phyloP scores from a whole-genome alignment of 352 stramenopile species.

The Aphanomyces euteiches region DNA sequence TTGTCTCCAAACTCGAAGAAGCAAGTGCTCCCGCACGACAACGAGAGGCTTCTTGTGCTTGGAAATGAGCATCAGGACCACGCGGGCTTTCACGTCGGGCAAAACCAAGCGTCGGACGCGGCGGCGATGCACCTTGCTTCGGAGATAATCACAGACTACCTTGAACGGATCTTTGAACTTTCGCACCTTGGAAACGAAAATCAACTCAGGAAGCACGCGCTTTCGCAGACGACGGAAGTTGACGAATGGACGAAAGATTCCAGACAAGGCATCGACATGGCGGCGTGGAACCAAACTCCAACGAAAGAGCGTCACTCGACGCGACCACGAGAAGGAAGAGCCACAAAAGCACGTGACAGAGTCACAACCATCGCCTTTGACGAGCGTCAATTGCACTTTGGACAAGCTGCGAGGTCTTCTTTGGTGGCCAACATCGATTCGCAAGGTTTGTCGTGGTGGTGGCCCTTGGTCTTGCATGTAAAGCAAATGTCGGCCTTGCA shows the following conservation, averaged over 20 bases:
- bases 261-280: background rate
- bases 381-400: background rate
- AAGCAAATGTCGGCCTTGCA: background rate
- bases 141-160: too few species aligned
- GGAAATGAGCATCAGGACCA: too few species aligned
- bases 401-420: slow-evolving; percentile 5
- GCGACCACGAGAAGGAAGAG: background rate
- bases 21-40: too few species aligned
- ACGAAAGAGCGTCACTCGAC: background rate
- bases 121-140: too few species aligned
- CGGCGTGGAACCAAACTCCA: background rate
- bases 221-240: background rate
- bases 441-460: background rate
- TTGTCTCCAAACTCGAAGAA: too few species aligned
- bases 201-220: background rate
- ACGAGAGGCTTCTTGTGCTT: too few species aligned
- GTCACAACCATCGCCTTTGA: slow-evolving; percentile 23
- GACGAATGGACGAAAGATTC: background rate
- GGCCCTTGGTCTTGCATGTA: background rate
- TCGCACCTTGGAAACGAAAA: background rate
- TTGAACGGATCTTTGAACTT: too few species aligned
- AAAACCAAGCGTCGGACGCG: too few species aligned
- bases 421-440: background rate
- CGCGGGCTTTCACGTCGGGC: too few species aligned
- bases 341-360: slow-evolving; percentile 14